Evolutionary conservation across 331 rosid genomes (phyloP).

Genomic region (Rosa hybrid): DNA sequence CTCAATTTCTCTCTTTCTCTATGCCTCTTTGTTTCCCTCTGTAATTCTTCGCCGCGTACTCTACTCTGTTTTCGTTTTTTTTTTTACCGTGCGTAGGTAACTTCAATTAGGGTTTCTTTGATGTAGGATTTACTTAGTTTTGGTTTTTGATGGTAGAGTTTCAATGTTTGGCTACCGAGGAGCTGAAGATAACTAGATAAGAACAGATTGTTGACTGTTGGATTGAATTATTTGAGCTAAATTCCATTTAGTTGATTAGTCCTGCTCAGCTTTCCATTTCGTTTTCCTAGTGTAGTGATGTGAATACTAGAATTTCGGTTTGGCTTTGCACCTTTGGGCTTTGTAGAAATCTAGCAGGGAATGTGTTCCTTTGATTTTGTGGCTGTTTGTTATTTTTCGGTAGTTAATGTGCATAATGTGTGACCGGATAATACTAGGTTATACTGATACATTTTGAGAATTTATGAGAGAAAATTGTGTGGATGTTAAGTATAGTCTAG

Average conservation of each 20-base stretch:
- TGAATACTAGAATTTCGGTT: background rate
- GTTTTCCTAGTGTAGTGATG: background rate
- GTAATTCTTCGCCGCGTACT: background rate
- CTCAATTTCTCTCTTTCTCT: background rate
- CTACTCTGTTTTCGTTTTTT: background rate
- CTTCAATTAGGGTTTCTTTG: background rate
- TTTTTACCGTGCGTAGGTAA: background rate
- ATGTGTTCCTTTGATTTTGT: background rate
- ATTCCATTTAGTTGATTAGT: background rate
- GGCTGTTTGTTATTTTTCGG: background rate
- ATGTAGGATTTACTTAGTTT: background rate
- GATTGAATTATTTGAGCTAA: background rate
- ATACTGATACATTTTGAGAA: background rate
- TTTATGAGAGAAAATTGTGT: background rate
- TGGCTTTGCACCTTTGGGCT: background rate
- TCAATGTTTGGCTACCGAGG: slow-evolving; percentile 27
- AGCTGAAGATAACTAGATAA: slow-evolving; percentile 1
- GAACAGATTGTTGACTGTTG: background rate
- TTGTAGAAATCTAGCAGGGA: background rate
- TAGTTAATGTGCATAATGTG: background rate
- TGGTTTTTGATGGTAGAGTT: background rate
- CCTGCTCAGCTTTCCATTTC: background rate
- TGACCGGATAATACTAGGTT: background rate
- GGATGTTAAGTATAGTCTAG: background rate
- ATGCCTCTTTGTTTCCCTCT: no score